Conservation (phyloP, 2,329 filamentous ascomycete species). For the Apiospora marii region DNA sequence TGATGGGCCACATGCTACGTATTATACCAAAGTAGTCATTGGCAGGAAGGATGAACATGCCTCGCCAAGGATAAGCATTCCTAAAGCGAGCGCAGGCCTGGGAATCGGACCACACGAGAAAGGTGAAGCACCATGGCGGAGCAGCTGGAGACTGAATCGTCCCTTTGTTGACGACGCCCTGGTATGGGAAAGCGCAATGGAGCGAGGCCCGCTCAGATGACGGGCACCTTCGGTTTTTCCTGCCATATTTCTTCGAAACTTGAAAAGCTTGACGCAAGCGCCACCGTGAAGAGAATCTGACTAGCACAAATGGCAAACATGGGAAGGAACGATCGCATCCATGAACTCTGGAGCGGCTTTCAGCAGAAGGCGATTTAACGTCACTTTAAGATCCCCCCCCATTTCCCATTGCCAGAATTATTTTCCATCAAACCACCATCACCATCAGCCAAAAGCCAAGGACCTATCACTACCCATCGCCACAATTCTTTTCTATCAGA, state of each 20-base stretch:
- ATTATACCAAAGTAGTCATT: background rate
- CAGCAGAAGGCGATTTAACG: background rate
- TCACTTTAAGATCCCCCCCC: background rate
- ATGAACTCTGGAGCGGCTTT: background rate
- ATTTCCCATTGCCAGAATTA: background rate
- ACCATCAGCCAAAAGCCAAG: background rate
- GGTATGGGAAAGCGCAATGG: background rate
- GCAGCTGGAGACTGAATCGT: too few species aligned
- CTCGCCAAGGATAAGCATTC: background rate
- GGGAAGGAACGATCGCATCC: background rate
- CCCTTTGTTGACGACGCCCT: background rate
- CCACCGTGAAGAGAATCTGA: background rate
- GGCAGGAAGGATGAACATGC: background rate
- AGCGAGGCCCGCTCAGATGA: background rate
- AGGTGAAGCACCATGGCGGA: too few species aligned
- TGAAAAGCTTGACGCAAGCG: background rate
- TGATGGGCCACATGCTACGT: background rate
- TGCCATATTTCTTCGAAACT: background rate
- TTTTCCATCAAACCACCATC: background rate
- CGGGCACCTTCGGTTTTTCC: background rate
- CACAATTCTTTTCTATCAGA: background rate
- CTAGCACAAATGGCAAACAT: background rate
- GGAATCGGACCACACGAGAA: background rate
- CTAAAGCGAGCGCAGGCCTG: background rate
- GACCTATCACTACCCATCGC: too few species aligned